Base-by-base conservation (phyloP, 108 stramenopile species). In the Stephanodiscus minutulus region DNA sequence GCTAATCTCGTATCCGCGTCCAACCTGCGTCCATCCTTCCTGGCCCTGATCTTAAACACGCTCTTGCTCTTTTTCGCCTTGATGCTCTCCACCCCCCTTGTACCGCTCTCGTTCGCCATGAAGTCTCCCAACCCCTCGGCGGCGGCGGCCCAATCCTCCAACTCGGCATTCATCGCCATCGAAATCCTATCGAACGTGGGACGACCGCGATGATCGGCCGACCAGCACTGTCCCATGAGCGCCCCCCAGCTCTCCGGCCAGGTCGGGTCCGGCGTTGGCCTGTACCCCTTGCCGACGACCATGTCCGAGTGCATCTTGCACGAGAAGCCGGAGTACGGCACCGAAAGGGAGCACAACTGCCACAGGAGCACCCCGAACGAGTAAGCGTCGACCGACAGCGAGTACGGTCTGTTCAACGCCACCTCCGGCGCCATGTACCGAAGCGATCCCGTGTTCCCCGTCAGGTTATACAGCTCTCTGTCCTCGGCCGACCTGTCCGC, bases 291-390 rank as follows among this genome's bases (percentile, higher is more conserved):
- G 28, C 69, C 76, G 0, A 95, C 86, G 1, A 95, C 91, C 55
- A 74, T 28, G 20, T 91, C 90, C 3, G 90, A 82, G 73, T 95
- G 94, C 80, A 85, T 82, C 61, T 85, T 88, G 20, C 85, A 83
- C n/a, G 74, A 72, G 46, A 83, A 87, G 21, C 87, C 88, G 1
- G 87, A 81, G 68, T 85, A 95, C 0, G 94, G 94, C 12, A 87
- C 87, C 35, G 88, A 84, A 27, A 95, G 66, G 7, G 94, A 86
- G 57, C 94, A 95, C 33, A 92, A 77, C 58, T 95, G 94, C 89
- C 89, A 92, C 27, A 92, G 89, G n/a, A 95, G 70, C 24, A 95
- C 83, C 2, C 91, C 94, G 77, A 95, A 95, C 25, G 85, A 87
- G 68, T 92, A 95, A 11, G 88, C 65, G 70, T 95, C 94, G 0